phyloP scores from a whole-genome alignment of 2,329 filamentous ascomycete genomes.

The Colletotrichum spaethianum region DNA sequence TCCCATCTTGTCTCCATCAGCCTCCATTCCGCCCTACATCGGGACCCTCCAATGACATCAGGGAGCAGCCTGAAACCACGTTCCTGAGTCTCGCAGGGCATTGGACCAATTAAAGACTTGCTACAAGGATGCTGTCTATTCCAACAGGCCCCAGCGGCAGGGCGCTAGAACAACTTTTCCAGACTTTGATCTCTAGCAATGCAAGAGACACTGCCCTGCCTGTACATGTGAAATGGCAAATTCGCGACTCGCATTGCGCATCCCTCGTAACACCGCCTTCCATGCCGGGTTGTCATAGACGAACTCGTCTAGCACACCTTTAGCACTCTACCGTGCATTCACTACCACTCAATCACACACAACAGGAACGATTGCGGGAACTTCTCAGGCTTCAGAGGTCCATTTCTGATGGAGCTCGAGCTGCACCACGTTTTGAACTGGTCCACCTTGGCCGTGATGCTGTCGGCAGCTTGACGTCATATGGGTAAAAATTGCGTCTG shows the following conservation, averaged over 20 bases:
- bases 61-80: constrained; percentile 34
- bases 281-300: not conserved
- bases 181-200: constrained; percentile 16
- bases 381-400: constrained; percentile 31
- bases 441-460: constrained; percentile 16
- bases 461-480: constrained; percentile 35
- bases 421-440: constrained; percentile 29
- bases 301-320: not conserved
- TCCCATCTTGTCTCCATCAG: constrained; percentile 1
- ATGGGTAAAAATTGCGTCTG: not conserved
- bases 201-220: constrained; percentile 1
- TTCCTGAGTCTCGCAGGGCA: constrained; percentile 35
- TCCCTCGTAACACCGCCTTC: not conserved
- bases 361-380: constrained; percentile 13
- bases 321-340: not conserved
- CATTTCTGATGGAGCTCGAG: constrained; percentile 19
- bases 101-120: constrained; percentile 23
- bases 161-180: constrained; percentile 38
- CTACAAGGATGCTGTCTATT: constrained; percentile 17
- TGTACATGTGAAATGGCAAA: constrained; percentile 27
- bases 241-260: constrained; percentile 27
- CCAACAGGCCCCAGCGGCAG: constrained; percentile 11
- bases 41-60: constrained; percentile 41
- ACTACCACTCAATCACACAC: not conserved
- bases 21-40: constrained; percentile 24